phyloP scores from a whole-genome alignment of 768 basidiomycete species.

The Paxillus involutus region DNA sequence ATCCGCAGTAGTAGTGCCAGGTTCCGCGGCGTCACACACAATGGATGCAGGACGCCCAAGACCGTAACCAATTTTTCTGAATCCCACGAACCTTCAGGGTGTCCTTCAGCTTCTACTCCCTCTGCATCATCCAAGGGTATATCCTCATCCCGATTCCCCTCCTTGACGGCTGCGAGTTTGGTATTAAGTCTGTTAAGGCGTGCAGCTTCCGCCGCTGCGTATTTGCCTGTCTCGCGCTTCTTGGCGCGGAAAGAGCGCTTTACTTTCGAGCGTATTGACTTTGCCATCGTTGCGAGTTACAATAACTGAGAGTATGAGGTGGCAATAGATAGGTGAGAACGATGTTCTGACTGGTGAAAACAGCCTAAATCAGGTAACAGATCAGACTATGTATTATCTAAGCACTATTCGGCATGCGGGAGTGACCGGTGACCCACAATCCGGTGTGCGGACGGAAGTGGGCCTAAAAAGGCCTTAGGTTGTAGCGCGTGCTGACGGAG shows the following conservation, averaged over 20 bases:
- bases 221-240: constrained; percentile 73
- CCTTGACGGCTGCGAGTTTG: constrained; percentile 56
- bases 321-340: neutral
- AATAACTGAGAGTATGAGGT: neutral
- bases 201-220: constrained; percentile 76
- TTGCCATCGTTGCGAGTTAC: constrained; percentile 56
- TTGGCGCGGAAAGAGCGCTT: constrained; percentile 77
- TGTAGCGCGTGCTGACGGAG: too few species aligned
- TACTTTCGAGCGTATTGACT: constrained; percentile 79
- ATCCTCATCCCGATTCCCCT: constrained; percentile 33
- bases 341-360: too few species aligned
- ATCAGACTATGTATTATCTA: too few species aligned
- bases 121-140: constrained; percentile 22
- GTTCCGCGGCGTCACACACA: constrained; percentile 34
- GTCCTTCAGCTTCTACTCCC: constrained; percentile 32
- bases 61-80: constrained; percentile 30
- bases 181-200: constrained; percentile 70
- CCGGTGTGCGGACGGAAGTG: too few species aligned
- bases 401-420: too few species aligned
- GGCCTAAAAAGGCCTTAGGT: too few species aligned
- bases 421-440: too few species aligned
- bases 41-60: constrained; percentile 59
- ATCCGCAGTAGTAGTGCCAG: constrained; percentile 38
- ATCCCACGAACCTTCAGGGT: constrained; percentile 58
- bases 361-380: too few species aligned